A percentile compares a stretch with the other conserved stretches of the same genome.
Conservation (phyloP, 768 basidiomycete genomes). For the Leccinum rimulosum region DNA sequence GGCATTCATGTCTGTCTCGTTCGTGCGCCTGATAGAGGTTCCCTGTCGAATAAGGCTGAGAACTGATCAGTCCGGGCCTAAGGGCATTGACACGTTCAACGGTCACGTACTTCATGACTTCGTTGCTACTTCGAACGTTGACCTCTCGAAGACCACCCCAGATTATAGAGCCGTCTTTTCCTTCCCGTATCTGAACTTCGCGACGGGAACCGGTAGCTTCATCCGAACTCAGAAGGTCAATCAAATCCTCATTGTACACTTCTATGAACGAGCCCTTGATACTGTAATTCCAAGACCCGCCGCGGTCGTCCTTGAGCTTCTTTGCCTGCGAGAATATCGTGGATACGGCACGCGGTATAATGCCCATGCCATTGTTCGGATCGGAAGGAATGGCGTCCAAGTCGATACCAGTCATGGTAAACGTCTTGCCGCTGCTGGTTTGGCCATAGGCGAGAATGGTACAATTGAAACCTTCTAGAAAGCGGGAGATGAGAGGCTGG, state of each 20-base stretch:
- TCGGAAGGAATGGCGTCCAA: slow-evolving; percentile 85
- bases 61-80: slow-evolving; percentile 22
- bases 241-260: slow-evolving; percentile 98
- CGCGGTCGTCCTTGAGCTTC: slow-evolving; percentile 75
- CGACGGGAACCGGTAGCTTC: slow-evolving; percentile 65
- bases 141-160: slow-evolving; percentile 96
- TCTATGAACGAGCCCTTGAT: slow-evolving; percentile 95
- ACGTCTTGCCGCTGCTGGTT: slow-evolving; percentile 41
- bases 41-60: slow-evolving; percentile 85
- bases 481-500: slow-evolving; percentile 80
- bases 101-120: slow-evolving; percentile 86
- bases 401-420: slow-evolving; percentile 96
- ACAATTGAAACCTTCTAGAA: slow-evolving; percentile 94
- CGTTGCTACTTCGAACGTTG: slow-evolving; percentile 73
- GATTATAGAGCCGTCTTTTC: slow-evolving; percentile 94
- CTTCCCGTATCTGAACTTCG: slow-evolving; percentile 94
- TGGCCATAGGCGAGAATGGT: slow-evolving; percentile 48
- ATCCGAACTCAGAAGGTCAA: slow-evolving; percentile 84
- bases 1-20: slow-evolving; percentile 98
- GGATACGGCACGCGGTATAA: slow-evolving; percentile 91
- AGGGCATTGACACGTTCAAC: slow-evolving; percentile 4
- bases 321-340: slow-evolving; percentile 80
- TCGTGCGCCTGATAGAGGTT: slow-evolving; percentile 87
- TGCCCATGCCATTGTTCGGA: slow-evolving; percentile 83
- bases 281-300: slow-evolving; percentile 69